phyloP scores from a whole-genome alignment of 495 filamentous ascomycete genomes.

The Podospora fimiseda region DNA sequence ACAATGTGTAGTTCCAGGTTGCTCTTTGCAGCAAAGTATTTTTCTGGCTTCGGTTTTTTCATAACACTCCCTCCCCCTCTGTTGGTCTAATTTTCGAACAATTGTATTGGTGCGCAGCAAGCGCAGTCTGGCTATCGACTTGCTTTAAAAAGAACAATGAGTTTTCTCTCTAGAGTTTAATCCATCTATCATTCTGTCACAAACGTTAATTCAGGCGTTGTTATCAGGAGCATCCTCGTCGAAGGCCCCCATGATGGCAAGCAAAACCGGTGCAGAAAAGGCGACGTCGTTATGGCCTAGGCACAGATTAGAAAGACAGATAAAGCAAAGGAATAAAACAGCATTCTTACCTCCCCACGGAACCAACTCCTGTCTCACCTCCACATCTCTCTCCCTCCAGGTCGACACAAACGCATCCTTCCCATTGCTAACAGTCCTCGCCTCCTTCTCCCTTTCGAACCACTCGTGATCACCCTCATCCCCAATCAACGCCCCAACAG shows the following conservation, averaged over 20 bases:
- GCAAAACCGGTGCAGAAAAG: conserved; percentile 46
- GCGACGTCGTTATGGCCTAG: conserved; percentile 55
- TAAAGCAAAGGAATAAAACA: neutral
- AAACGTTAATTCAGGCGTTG: neutral
- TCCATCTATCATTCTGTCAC: too few species aligned
- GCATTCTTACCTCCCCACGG: conserved; percentile 48
- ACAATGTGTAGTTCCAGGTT: too few species aligned
- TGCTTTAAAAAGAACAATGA: too few species aligned
- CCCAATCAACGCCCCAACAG: conserved; percentile 47
- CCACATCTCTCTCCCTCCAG: conserved; percentile 34
- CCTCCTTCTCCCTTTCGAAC: conserved; percentile 36
- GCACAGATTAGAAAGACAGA: neutral
- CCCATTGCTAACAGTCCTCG: conserved; percentile 30
- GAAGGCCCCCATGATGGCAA: conserved; percentile 63
- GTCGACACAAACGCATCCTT: conserved; percentile 36
- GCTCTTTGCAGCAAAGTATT: too few species aligned
- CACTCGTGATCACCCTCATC: conserved; percentile 19
- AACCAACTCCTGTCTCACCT: conserved; percentile 48
- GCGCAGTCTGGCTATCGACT: too few species aligned
- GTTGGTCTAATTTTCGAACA: too few species aligned
- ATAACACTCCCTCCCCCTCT: too few species aligned
- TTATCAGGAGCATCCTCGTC: conserved; percentile 8
- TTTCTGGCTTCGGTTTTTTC: too few species aligned
- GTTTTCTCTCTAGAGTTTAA: too few species aligned
- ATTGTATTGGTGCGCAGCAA: too few species aligned